Evolutionary conservation across 495 filamentous ascomycete species (phyloP).

Genomic region (Immersiella caudata): DNA sequence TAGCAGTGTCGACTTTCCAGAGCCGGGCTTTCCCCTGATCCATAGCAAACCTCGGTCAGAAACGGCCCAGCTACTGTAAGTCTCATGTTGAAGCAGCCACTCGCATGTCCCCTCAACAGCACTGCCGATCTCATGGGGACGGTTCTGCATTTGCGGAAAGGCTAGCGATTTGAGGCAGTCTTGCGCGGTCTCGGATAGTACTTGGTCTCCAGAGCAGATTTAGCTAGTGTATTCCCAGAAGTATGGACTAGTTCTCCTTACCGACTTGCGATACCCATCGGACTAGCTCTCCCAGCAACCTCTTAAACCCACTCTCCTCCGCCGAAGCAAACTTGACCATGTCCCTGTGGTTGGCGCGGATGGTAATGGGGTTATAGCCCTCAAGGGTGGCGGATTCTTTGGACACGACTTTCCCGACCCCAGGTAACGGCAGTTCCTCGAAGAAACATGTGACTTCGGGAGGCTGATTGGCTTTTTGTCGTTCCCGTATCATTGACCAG

Average conservation of each 20-base stretch:
- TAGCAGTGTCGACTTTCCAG: slow-evolving; percentile 16
- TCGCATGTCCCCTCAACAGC: slow-evolving; percentile 6
- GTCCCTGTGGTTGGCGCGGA: slow-evolving; percentile 44
- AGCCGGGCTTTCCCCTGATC: slow-evolving; percentile 14
- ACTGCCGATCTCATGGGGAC: background rate
- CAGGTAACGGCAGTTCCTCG: slow-evolving; percentile 33
- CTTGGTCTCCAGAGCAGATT: slow-evolving; percentile 16
- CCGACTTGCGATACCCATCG: slow-evolving; percentile 18
- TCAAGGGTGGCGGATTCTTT: slow-evolving; percentile 41
- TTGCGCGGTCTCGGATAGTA: slow-evolving; percentile 16
- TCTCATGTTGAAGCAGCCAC: slow-evolving; percentile 10
- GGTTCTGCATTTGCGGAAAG: slow-evolving; percentile 9
- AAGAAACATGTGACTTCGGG: slow-evolving; percentile 41
- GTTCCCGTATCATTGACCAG: slow-evolving; percentile 36
- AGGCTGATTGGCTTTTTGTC: slow-evolving; percentile 15
- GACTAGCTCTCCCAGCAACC: slow-evolving; percentile 33
- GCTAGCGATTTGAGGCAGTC: slow-evolving; percentile 26
- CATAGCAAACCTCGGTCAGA: slow-evolving; percentile 6
- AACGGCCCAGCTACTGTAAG: slow-evolving; percentile 3
- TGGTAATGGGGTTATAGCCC: slow-evolving; percentile 32
- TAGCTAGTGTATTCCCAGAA: slow-evolving; percentile 17
- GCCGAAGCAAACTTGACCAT: slow-evolving; percentile 44
- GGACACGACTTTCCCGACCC: slow-evolving; percentile 37
- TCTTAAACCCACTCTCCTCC: slow-evolving; percentile 42
- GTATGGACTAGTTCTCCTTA: slow-evolving; percentile 21